These are phyloP conservation scores for Xylaria polymorpha DNA, from an alignment of 2,329 filamentous ascomycete genomes.

Conservation along the genomic window DNA sequence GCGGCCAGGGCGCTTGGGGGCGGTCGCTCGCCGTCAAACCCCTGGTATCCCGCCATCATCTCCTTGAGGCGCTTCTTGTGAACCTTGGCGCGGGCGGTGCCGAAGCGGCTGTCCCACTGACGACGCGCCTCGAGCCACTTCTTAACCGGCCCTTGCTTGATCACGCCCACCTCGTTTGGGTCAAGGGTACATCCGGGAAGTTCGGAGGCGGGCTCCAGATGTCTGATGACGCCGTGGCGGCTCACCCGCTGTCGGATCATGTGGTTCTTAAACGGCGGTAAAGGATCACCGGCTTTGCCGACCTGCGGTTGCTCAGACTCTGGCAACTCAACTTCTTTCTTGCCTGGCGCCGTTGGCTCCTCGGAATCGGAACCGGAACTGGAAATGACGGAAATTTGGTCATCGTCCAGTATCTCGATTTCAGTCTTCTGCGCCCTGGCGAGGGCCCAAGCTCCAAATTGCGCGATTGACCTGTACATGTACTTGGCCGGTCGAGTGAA, in stretches of 20 bases:
- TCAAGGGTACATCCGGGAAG: conserved; percentile 74
- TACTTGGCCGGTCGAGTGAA: conserved; percentile 96
- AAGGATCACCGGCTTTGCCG: conserved; percentile 85
- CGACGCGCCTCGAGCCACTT: conserved; percentile 85
- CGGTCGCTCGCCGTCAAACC: conserved; percentile 78
- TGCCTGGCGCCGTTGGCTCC: conserved; percentile 46
- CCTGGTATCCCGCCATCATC: conserved; percentile 75
- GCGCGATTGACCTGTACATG: conserved; percentile 92
- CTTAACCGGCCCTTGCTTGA: conserved; percentile 81
- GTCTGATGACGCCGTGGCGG: conserved; percentile 78
- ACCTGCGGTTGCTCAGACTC: conserved; percentile 58
- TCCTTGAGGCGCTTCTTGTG: conserved; percentile 80
- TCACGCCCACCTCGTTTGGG: conserved; percentile 75
- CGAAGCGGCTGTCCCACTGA: conserved; percentile 79
- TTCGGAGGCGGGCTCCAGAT: conserved; percentile 71
- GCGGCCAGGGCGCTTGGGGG: conserved; percentile 87
- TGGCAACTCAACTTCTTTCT: conserved; percentile 37
- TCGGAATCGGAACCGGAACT: conserved; percentile 60
- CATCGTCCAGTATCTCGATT: conserved; percentile 85
- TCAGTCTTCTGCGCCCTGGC: conserved; percentile 82
- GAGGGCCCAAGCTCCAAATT: conserved; percentile 92
- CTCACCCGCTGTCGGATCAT: conserved; percentile 94
- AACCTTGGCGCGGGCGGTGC: conserved; percentile 74
- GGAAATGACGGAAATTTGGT: conserved; percentile 80
- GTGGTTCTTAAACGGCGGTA: conserved; percentile 82